Base-by-base conservation (phyloP, 2,329 filamentous ascomycete species). In the Clonostachys rhizophaga region DNA sequence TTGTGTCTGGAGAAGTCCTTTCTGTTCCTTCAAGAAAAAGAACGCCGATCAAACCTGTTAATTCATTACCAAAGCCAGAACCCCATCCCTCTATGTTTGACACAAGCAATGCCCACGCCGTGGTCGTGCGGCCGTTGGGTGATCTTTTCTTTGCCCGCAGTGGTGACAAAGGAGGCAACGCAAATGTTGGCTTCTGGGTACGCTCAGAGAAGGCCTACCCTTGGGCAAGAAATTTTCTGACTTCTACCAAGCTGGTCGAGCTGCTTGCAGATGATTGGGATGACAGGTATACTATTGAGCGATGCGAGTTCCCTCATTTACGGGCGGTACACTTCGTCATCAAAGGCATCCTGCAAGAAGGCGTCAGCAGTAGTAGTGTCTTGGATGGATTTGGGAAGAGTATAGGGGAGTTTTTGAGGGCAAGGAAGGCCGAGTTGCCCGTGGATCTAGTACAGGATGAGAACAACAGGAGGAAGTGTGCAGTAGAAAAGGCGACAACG, bases 371-470 rank as follows among this genome's bases (percentile, higher is more conserved):
- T 48, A 73, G 67, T 18, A 67, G 63, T 34, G 56, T 69, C 20
- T 48, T 79, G 17, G 75, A 79, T 57, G 64, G 66, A 3, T 68
- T 79, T 52, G 76, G 68, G 3, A 79, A 79, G 55, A 73, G 74
- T 1, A 70, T 78, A 54, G 72, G 66, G 13, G 75, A 79, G 60
- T 79, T 71, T 57, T 54, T 78, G 34, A 57, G 62, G 16, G 57
- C 54, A 9, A 58, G 59, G 30, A 43, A 56, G 11, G 58, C 63
- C 16, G 58, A 58, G n/a, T 17, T 65, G 40, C 63, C 63, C 0
- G 30, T 18, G 10, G 51, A 53, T 8, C 50, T 63, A 40, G 51
- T 60, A 1, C 33, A 52, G 17, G 43, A 20, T 4, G 59, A 62
- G 43, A 47, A 56, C 5, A 35, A 46, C 37, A 41, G 54, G 17